Percentiles rank a stretch among this genome's conserved stretches.
Conservation (phyloP, 2,329 filamentous ascomycete genomes). For the Cladosporium austrohemisphaericum region DNA sequence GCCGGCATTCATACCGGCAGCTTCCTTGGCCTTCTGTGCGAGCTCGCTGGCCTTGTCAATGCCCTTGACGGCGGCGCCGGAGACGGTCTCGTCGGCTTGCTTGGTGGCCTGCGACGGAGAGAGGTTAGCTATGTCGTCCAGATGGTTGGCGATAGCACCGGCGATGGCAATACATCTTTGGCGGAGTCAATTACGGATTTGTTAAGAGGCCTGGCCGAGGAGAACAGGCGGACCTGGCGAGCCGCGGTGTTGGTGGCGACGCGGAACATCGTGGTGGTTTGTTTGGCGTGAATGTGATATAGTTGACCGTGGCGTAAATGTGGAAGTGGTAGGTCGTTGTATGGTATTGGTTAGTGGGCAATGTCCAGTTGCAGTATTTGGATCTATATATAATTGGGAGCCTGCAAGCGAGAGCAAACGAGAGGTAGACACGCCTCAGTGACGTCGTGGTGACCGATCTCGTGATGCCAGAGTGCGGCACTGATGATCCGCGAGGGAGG, state of each 20-base stretch:
- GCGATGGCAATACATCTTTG: constrained; percentile 42
- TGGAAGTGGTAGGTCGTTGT: not conserved
- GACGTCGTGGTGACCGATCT: constrained; percentile 11
- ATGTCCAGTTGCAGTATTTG: no score
- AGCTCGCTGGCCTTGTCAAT: constrained; percentile 61
- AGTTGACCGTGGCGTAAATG: not conserved
- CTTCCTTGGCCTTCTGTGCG: constrained; percentile 43
- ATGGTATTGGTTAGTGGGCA: not conserved
- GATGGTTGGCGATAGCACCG: not conserved
- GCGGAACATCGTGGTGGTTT: constrained; percentile 43
- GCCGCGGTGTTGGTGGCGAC: constrained; percentile 35
- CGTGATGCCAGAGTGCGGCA: not conserved
- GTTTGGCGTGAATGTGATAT: not conserved
- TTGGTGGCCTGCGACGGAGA: constrained; percentile 42
- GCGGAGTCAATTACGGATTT: constrained; percentile 53
- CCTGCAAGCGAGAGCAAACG: not conserved
- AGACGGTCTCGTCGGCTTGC: constrained; percentile 54
- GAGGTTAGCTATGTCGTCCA: not conserved
- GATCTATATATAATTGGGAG: no score
- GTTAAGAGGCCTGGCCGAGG: constrained; percentile 47
- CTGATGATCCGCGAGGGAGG: not conserved
- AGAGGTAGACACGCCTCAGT: not conserved
- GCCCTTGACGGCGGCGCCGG: constrained; percentile 56
- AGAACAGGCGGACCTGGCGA: constrained; percentile 50
- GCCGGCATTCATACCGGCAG: constrained; percentile 25